Evolutionary conservation across 2,329 filamentous ascomycete genomes (phyloP).

Genomic region (Beauveria varroae): DNA sequence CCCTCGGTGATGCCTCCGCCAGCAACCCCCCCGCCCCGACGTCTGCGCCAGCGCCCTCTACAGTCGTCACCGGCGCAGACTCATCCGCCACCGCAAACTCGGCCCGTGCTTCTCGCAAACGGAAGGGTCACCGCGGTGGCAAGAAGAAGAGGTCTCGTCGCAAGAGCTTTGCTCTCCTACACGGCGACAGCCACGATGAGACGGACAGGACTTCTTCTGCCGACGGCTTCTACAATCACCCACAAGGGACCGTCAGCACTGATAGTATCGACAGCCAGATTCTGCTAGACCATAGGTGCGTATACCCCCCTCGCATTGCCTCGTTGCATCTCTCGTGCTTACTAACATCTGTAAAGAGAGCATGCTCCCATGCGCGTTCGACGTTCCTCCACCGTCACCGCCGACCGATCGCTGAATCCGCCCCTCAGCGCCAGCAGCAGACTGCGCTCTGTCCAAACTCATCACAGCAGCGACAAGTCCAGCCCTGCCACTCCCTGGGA

Average conservation of each 20-base stretch:
- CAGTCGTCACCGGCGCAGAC: conserved; percentile 10
- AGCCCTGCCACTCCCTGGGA: conserved; percentile 35
- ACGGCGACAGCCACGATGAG: conserved; percentile 44
- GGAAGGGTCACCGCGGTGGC: conserved; percentile 65
- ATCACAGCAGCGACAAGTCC: conserved; percentile 41
- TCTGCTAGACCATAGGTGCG: conserved; percentile 76
- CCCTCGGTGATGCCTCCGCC: conserved; percentile 16
- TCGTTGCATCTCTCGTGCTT: background rate
- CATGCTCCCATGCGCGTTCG: conserved; percentile 58
- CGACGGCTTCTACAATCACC: conserved; percentile 42
- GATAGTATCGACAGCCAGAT: conserved; percentile 86
- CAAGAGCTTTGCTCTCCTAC: conserved; percentile 68
- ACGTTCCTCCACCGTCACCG: conserved; percentile 44
- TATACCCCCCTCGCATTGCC: background rate
- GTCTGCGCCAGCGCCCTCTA: conserved; percentile 14
- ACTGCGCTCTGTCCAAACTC: conserved; percentile 27
- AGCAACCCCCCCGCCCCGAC: conserved; percentile 8
- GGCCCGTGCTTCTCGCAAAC: conserved; percentile 43
- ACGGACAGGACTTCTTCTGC: conserved; percentile 23
- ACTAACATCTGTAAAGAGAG: conserved; percentile 33
- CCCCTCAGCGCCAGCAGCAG: conserved; percentile 25
- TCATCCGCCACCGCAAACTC: conserved; percentile 13
- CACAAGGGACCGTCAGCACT: conserved; percentile 58
- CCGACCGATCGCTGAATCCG: conserved; percentile 28
- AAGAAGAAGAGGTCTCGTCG: conserved; percentile 71